Evolutionary conservation across 257 asterid species (phyloP).

Genomic region (Penstemon newberryi): DNA sequence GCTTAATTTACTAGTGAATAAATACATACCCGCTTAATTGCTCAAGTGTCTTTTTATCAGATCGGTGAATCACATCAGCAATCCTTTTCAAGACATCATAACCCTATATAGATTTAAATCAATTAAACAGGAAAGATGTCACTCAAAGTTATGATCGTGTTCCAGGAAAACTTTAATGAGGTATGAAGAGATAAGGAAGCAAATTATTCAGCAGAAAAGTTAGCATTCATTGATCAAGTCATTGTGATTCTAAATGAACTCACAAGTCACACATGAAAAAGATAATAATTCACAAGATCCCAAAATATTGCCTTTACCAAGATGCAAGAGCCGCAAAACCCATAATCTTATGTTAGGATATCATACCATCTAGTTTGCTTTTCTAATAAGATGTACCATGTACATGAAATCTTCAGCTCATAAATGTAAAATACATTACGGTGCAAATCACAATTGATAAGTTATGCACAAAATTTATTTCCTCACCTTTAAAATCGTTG

Average conservation of each 20-base stretch:
- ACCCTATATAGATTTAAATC: slow-evolving; percentile 51
- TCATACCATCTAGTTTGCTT: neutral
- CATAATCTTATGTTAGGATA: neutral
- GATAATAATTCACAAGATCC: slow-evolving; percentile 9
- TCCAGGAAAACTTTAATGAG: slow-evolving; percentile 10
- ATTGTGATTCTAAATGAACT: slow-evolving; percentile 7
- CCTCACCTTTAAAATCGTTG: slow-evolving; percentile 80
- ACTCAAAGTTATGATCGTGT: neutral
- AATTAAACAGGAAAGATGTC: slow-evolving; percentile 8
- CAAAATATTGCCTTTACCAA: slow-evolving; percentile 12
- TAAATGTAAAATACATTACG: slow-evolving; percentile 1
- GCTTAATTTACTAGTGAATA: neutral
- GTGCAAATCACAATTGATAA: slow-evolving; percentile 15
- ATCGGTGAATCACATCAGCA: slow-evolving; percentile 66
- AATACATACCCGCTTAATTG: slow-evolving; percentile 72
- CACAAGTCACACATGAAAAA: slow-evolving; percentile 11
- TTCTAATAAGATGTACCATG: slow-evolving; percentile 13
- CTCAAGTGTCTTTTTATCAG: slow-evolving; percentile 65
- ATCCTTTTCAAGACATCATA: slow-evolving; percentile 85
- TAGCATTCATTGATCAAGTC: neutral
- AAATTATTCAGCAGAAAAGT: slow-evolving; percentile 18
- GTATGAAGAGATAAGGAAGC: slow-evolving; percentile 1
- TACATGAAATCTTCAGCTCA: slow-evolving; percentile 5
- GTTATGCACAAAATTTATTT: slow-evolving; percentile 19
- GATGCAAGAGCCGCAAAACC: slow-evolving; percentile 18